Evolutionary conservation across 345 rosid genomes (phyloP), one percentile per base, ranked within the genome.

Genomic region (Salix arbutifolia): DNA sequence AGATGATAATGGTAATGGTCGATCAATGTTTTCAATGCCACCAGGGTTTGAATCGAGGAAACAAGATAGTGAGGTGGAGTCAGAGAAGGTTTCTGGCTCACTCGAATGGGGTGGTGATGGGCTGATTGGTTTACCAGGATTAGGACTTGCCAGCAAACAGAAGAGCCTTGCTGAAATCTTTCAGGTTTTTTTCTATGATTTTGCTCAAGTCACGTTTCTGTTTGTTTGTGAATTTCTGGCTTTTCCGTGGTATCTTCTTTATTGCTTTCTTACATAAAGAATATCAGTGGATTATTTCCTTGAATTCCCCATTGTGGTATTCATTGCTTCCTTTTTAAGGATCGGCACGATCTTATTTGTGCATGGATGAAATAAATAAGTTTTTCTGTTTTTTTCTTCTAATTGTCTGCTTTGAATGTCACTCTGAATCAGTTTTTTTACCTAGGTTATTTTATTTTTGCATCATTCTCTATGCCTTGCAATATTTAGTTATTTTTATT

Each of bases 101-200:
- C 82, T 84, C 0, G 96, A 94, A 28, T 94, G 98, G 98, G 90
- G 90, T 23, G 91, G 88, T 19, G 91, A 89, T 82, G 97, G 97
- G 64, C 84, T 94, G 68, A 88, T 88, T 83, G 95, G 98, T 61
- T 83, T 93, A 72, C 87, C 96, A 0, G 92, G 90, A 42, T 76
- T 90, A 73, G 90, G 90, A 38, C 88, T 89, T 40, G 91, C 90
- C 42, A 88, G 83, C 85, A 92, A 88, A 78, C 93, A 90, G 80
- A 91, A 88, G 85, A 89, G 94, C 79, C 81, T 92, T 76, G 91
- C 94, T 38, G 94, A 88, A 68, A 87, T 90, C 75, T 86, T 92
- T 84, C 98, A 92, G 97, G 98, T 93, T 80, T 68, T n/a, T 40
- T 67, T 46, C 6, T 62, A 25, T 23, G 38, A n/a, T 42, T n/a